Conservation (phyloP, 306 rosid genomes). For the Acacia melanoxylon region DNA sequence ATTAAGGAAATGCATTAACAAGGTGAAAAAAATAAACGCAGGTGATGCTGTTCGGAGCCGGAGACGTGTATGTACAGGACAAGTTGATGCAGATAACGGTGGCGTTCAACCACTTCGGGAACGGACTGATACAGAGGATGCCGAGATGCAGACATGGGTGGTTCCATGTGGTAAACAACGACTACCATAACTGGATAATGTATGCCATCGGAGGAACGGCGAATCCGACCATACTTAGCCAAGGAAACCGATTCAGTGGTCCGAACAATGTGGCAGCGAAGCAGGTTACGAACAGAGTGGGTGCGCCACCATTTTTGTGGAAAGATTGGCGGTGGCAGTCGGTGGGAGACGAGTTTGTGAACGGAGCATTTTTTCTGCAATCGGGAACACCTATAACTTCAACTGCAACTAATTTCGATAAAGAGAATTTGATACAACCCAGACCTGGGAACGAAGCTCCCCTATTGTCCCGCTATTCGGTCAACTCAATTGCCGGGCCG, state of each 20-base stretch:
- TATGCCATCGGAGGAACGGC: slow-evolving; percentile 89
- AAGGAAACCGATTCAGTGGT: slow-evolving; percentile 85
- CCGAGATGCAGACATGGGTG: slow-evolving; percentile 71
- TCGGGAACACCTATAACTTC: slow-evolving; percentile 36
- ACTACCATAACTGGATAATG: slow-evolving; percentile 85
- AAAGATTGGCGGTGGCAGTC: slow-evolving; percentile 63
- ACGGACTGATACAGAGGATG: slow-evolving; percentile 72
- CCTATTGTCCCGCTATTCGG: slow-evolving; percentile 54
- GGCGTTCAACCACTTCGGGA: slow-evolving; percentile 74
- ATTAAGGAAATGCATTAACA: background rate
- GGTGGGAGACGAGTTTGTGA: slow-evolving; percentile 51
- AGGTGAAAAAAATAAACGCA: slow-evolving; percentile 5
- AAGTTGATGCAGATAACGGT: slow-evolving; percentile 60
- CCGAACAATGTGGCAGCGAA: slow-evolving; percentile 51
- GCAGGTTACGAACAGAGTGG: slow-evolving; percentile 54
- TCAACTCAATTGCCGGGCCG: slow-evolving; percentile 35
- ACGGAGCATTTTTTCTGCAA: slow-evolving; percentile 51
- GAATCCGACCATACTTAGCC: slow-evolving; percentile 71
- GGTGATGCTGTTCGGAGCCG: slow-evolving; percentile 73
- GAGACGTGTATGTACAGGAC: slow-evolving; percentile 44
- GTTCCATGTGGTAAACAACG: slow-evolving; percentile 76
- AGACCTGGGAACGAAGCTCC: slow-evolving; percentile 46
- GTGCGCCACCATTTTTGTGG: slow-evolving; percentile 39
- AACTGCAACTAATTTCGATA: background rate
- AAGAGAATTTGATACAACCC: slow-evolving; percentile 41